Evolutionary conservation across 202 grass and related monocot species (phyloP), one percentile per base, ranked within the genome.

Genomic region (Digitaria exilis): DNA sequence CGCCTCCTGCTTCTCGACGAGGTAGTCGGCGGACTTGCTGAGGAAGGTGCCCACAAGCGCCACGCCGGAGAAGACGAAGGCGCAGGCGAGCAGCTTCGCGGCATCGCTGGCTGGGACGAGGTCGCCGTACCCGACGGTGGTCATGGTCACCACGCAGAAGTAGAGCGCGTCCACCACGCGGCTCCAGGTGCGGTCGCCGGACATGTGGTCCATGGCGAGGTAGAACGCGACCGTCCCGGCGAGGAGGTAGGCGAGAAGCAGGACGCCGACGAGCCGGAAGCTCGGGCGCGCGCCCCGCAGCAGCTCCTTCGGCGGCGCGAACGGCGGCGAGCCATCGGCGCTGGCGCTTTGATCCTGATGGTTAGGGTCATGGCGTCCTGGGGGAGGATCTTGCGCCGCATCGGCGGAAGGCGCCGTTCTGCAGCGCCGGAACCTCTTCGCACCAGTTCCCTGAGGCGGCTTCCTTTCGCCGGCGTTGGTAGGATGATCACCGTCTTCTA

Each of bases 81-180:
- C 88, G 84, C 81, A 84, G 0, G 94, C 92, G 37, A 97, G 86
- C 9, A 97, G 88, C 84, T 92, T 97, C 2, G 84, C 9, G 62
- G 54, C 24, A 44, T 59, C 46, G 58, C 88, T 94, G 80, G 82
- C 24, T 19, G 94, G 92, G 65, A 97, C 92, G 6, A 94, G 54
- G 75, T 97, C 94, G 35, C 92, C 94, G 56, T 94, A 97, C 15
- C 92, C 94, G 79, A 94, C 90, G 15, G 94, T 97, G 0, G 92
- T 97, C 92, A 97, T 97, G 12, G 92, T 97, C 14, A 97, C 90
- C 7, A 97, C 91, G 73, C 80, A 89, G 85, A 97, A 97, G 29
- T 94, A 94, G 46, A 97, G 13, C 19, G 90, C 94, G 86, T 94
- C 92, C 21, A 92, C 63, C 13, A 56, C 57, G 46, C 84, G 82